These are phyloP conservation scores for Cercospora sp. DNA, from an alignment of 2,329 filamentous ascomycete species.

Conservation along the genomic window DNA sequence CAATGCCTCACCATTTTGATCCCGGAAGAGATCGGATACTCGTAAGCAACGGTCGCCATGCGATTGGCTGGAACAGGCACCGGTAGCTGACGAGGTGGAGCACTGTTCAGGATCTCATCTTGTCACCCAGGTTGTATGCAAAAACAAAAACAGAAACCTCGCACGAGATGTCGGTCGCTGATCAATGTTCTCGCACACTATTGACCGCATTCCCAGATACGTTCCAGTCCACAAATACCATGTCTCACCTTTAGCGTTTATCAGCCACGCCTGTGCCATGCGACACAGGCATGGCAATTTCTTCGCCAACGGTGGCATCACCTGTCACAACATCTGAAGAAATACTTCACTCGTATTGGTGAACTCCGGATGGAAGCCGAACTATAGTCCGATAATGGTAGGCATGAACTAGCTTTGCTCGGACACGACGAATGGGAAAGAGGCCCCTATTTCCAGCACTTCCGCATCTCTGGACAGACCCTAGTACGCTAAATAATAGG, in stretches of 20 bases:
- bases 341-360: background rate
- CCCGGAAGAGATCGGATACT: background rate
- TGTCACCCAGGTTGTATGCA: background rate
- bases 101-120: background rate
- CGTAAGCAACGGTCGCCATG: background rate
- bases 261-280: background rate
- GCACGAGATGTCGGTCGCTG: background rate
- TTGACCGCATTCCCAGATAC: background rate
- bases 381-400: background rate
- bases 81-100: background rate
- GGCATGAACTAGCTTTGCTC: background rate
- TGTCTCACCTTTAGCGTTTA: background rate
- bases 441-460: background rate
- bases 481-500: conserved; percentile 5
- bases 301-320: background rate
- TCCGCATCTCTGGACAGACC: background rate
- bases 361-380: background rate
- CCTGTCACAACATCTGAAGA: background rate
- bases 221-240: background rate
- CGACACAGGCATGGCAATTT: background rate
- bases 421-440: background rate
- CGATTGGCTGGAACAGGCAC: background rate
- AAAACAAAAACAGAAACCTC: conserved; percentile 1
- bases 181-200: background rate
- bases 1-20: background rate